phyloP scores from a whole-genome alignment of 345 rosid species.

The Conringia planisiliqua region DNA sequence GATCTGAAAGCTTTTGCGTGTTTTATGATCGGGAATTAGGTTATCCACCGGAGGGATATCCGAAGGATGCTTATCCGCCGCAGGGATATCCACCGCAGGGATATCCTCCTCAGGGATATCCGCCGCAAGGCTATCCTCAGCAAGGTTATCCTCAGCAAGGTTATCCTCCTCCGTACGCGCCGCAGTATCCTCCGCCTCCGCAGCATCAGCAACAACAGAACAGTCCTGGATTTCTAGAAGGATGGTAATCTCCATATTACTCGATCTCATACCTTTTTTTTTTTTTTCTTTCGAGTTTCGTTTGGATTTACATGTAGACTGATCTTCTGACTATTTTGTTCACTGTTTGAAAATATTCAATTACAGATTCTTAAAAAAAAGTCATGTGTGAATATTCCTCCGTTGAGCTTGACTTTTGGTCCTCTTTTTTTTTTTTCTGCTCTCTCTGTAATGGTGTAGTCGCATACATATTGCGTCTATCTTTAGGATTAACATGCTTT shows the following conservation, averaged over 20 bases:
- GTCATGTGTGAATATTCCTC: background rate
- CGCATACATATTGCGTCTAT: too few relatives aligned
- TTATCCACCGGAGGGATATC: constrained; percentile 87
- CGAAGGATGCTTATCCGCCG: constrained; percentile 53
- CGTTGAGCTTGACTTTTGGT: constrained; percentile 2
- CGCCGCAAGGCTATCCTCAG: constrained; percentile 41
- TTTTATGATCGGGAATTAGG: constrained; percentile 36
- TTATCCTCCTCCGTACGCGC: constrained; percentile 70
- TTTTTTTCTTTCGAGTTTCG: background rate
- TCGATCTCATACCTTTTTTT: background rate
- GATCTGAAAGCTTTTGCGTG: constrained; percentile 16
- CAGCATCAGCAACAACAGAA: constrained; percentile 40
- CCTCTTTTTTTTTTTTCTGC: too few relatives aligned
- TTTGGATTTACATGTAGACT: background rate
- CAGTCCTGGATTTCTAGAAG: constrained; percentile 58
- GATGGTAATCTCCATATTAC: constrained; percentile 47
- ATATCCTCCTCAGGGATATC: constrained; percentile 67
- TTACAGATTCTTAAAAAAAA: background rate
- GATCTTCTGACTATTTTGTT: constrained; percentile 6
- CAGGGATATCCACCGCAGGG: constrained; percentile 61
- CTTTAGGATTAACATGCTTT: too few relatives aligned
- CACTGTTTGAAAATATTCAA: background rate
- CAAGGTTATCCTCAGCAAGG: constrained; percentile 57
- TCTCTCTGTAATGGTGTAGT: too few relatives aligned
- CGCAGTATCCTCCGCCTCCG: constrained; percentile 70